phyloP scores from a whole-genome alignment of 345 rosid genomes.

The Gossypium longicalyx region DNA sequence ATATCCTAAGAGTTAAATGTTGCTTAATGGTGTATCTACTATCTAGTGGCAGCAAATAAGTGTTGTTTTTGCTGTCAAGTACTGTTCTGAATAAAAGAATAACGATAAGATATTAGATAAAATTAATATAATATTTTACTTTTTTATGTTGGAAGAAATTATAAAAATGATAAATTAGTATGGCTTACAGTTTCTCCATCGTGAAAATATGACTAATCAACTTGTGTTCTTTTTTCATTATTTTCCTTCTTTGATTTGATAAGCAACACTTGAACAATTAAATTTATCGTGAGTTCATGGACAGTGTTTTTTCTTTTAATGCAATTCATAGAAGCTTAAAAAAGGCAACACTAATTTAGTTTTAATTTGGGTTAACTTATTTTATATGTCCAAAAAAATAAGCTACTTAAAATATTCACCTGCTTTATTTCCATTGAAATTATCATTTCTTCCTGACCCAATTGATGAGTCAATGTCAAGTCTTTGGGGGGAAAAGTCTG shows the following conservation, averaged over 20 bases:
- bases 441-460: not conserved
- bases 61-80: not conserved
- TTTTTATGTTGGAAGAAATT: not conserved
- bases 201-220: not conserved
- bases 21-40: not conserved
- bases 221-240: not conserved
- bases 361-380: no score
- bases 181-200: not conserved
- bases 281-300: no score
- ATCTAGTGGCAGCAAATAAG: not conserved
- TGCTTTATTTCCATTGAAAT: not conserved
- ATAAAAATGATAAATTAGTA: not conserved
- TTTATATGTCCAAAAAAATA: no score
- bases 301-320: no score
- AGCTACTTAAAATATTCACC: no score
- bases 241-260: not conserved
- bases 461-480: not conserved
- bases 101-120: not conserved
- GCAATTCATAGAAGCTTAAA: no score
- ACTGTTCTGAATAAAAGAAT: not conserved
- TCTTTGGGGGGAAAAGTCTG: not conserved
- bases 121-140: not conserved
- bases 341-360: no score
- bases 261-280: not conserved
- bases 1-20: conserved; percentile 43